Evolutionary conservation across 1,284 basidiomycete genomes (phyloP).

Genomic region (Microbotryum violaceum): DNA sequence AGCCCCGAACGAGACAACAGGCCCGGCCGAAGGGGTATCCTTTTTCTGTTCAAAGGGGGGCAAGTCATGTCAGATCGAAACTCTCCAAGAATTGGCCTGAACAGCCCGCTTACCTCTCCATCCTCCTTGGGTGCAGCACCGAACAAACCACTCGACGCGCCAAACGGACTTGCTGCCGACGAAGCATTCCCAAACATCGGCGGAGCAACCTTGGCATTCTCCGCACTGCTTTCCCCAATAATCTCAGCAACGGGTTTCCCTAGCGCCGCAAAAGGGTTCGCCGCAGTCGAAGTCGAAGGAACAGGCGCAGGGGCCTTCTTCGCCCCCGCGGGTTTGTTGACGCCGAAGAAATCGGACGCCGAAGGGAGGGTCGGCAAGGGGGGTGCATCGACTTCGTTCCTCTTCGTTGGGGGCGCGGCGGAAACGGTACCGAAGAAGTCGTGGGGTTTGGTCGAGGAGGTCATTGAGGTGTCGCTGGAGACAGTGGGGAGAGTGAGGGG

Average conservation of each 20-base stretch:
- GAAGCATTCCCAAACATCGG: background rate
- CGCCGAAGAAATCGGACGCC: constrained; percentile 18
- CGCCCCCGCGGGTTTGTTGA: constrained; percentile 8
- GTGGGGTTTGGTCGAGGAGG: constrained; percentile 10
- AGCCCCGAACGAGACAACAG: constrained; percentile 5
- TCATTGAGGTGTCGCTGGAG: no score
- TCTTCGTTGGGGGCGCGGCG: constrained; percentile 1
- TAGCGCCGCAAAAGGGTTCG: constrained; percentile 29
- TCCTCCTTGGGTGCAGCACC: background rate
- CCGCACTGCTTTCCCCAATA: constrained; percentile 5
- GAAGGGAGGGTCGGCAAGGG: background rate
- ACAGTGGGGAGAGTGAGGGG: constrained; percentile 1
- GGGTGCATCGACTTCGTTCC: background rate
- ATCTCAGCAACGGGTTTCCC: constrained; percentile 25
- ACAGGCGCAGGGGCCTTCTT: background rate
- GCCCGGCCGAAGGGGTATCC: background rate
- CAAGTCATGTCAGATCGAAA: background rate
- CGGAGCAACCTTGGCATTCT: constrained; percentile 2
- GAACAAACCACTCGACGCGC: background rate
- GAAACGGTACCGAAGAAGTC: constrained; percentile 25
- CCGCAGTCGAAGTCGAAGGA: background rate
- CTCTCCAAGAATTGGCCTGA: background rate
- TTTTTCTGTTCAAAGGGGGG: background rate
- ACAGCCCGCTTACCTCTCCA: background rate
- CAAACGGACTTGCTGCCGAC: background rate